Base-by-base conservation (phyloP, 2,329 filamentous ascomycete genomes). In the Fusarium sp. region DNA sequence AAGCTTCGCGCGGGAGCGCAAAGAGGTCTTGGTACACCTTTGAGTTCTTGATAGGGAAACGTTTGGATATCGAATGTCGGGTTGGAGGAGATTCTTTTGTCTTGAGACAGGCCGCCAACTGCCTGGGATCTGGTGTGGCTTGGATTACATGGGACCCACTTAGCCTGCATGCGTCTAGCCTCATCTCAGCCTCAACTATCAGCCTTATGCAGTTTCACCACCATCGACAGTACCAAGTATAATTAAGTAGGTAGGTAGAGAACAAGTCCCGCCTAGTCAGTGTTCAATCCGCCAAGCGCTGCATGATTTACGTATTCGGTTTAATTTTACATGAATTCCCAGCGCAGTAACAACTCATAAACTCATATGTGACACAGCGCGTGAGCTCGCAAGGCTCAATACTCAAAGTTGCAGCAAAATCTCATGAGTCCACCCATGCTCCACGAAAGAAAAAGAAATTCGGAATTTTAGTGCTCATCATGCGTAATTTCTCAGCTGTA, bases 401-500 rank as follows among this genome's bases (percentile, higher is more conserved):
- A 27, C 47, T 50, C 50, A 22, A 56, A 57, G 47, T 54, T 56
- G 37, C 58, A 63, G 52, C 63, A 38, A 65, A 66, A 64, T 52
- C 56, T 42, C 37, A 70, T 34, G 59, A 62, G 29, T 50, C 56
- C 62, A 22, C 67, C 62, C 50, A 34, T 42, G 57, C 54, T 72
- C 62, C 67, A 37, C 22, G 31, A 66, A 56, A 73, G 31, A 37
- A 61, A 47, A 38, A 22, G 40, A 42, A 29, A n/a, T 18, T 10
- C 16, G n/a, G 27, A 34, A 34, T n/a, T 62, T 37, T 63, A 59
- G n/a, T 58, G 24, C 34, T 42, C 58, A 67, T 79, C 69, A 82
- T 27, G 75, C 79, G 67, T 83, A 83, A 75, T 82, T 81, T 50
- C 82, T 79, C 59, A 83, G 66, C 82, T 83, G 42, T 14, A 66